These are phyloP conservation scores for Botryotinia convoluta DNA, from an alignment of 2,329 filamentous ascomycete species.

Conservation along the genomic window DNA sequence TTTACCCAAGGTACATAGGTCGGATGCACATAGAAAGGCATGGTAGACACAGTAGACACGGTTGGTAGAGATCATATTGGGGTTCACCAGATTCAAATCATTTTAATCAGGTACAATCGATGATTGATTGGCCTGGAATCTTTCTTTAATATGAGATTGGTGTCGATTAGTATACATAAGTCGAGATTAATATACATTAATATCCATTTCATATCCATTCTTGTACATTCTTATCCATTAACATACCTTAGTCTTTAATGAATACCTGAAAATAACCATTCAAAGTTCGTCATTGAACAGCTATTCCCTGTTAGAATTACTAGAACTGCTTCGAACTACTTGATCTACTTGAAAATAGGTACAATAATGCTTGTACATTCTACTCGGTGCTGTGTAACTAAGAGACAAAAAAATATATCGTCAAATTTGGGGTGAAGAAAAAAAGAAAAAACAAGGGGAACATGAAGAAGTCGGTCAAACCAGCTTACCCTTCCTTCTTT, in stretches of 20 bases:
- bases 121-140: neutral
- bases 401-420: neutral
- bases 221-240: neutral
- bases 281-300: neutral
- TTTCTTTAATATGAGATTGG: neutral
- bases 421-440: neutral
- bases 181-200: neutral
- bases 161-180: neutral
- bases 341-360: neutral
- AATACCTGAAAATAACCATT: neutral
- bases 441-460: neutral
- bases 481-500: neutral
- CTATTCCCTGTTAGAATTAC: neutral
- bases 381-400: neutral
- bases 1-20: neutral
- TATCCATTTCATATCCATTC: neutral
- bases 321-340: too few species aligned
- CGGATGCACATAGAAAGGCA: neutral
- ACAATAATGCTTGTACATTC: neutral
- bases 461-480: neutral
- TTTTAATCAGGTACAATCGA: neutral
- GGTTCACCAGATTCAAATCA: neutral
- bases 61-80: neutral
- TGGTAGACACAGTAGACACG: neutral
- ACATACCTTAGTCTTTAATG: fast-evolving